A percentile compares a stretch with the other conserved stretches of the same genome.
These are phyloP conservation scores for Pyrenophora graminea DNA, from an alignment of 2,329 filamentous ascomycete genomes.

Conservation along the genomic window DNA sequence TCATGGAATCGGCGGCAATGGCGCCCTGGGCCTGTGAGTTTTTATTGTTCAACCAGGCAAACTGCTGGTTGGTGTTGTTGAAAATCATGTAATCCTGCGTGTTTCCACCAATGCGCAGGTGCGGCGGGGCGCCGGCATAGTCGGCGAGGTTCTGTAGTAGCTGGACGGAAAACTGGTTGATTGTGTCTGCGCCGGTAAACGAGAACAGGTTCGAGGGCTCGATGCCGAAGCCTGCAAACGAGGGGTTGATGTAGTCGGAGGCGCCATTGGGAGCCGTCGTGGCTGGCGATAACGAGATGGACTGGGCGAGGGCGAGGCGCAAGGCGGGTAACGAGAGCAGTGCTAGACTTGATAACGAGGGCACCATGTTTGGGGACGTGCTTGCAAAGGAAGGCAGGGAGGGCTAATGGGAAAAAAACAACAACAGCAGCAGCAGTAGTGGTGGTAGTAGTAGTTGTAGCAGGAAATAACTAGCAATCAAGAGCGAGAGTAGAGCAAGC, in stretches of 20 bases:
- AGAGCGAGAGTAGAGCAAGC: background rate
- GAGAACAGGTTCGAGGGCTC: constrained; percentile 59
- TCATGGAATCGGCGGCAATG: constrained; percentile 50
- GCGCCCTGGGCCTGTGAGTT: constrained; percentile 47
- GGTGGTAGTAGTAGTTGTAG: background rate
- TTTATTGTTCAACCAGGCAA: constrained; percentile 47
- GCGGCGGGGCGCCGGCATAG: constrained; percentile 55
- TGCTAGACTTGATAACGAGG: constrained; percentile 25
- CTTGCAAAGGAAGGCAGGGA: too few relatives aligned
- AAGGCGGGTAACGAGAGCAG: constrained; percentile 19
- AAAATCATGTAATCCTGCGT: constrained; percentile 58
- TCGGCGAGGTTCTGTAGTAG: constrained; percentile 55
- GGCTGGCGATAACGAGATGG: constrained; percentile 38
- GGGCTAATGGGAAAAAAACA: background rate
- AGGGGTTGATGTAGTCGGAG: constrained; percentile 47
- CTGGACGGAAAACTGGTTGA: constrained; percentile 54
- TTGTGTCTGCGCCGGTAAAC: constrained; percentile 51
- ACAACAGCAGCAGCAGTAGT: background rate
- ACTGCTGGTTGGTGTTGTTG: constrained; percentile 43
- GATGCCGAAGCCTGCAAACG: constrained; percentile 57
- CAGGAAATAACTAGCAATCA: constrained; percentile 8
- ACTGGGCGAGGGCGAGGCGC: constrained; percentile 33
- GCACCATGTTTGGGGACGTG: constrained; percentile 21
- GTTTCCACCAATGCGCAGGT: constrained; percentile 57
- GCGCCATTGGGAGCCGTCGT: constrained; percentile 35